A percentile compares a stretch with the other conserved stretches of the same genome.
phyloP scores from a whole-genome alignment of 2,329 filamentous ascomycete species.

The Aspergillus sp. region DNA sequence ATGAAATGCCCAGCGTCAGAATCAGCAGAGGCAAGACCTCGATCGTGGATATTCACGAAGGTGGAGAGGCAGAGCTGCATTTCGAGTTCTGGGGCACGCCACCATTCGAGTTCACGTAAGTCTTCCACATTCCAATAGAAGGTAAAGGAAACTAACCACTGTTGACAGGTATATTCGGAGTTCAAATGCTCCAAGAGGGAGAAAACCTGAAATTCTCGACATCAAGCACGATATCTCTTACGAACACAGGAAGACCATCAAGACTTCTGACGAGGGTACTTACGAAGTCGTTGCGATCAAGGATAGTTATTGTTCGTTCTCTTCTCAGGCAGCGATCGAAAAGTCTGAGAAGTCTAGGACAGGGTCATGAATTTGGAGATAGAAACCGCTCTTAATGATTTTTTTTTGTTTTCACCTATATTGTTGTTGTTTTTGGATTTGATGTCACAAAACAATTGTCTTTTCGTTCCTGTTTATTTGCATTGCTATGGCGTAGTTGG shows the following conservation, averaged over 20 bases:
- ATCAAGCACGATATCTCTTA: constrained; percentile 81
- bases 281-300: constrained; percentile 97
- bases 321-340: constrained; percentile 57
- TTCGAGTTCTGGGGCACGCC: constrained; percentile 95
- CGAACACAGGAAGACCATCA: constrained; percentile 72
- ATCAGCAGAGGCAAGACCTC: constrained; percentile 77
- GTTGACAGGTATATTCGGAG: constrained; percentile 66
- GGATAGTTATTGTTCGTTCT: constrained; percentile 85
- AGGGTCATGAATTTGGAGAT: constrained; percentile 9
- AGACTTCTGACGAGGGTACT: constrained; percentile 86
- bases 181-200: constrained; percentile 72
- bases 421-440: constrained; percentile 7
- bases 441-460: neutral
- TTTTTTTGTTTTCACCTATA: constrained; percentile 1
- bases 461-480: constrained; percentile 6
- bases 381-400: constrained; percentile 12
- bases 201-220: constrained; percentile 74
- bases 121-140: constrained; percentile 4
- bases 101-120: constrained; percentile 86
- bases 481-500: constrained; percentile 28
- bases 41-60: constrained; percentile 91
- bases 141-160: neutral
- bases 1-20: constrained; percentile 83
- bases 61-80: constrained; percentile 82
- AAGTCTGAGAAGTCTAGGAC: constrained; percentile 37